Evolutionary conservation across 257 asterid species (phyloP), one percentile per base, ranked within the genome.

Genomic region (Anisodus tanguticus): DNA sequence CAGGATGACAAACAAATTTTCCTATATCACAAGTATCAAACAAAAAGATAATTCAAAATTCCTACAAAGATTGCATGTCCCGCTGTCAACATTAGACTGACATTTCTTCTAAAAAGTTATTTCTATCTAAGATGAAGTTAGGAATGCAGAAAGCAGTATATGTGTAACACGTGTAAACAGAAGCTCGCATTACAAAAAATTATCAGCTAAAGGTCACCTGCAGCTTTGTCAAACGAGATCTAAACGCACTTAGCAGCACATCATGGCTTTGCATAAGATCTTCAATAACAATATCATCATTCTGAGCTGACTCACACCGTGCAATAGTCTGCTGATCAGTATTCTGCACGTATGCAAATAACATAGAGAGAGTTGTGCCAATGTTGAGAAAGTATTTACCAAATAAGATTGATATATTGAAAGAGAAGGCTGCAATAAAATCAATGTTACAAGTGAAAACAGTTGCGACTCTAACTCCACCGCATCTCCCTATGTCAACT

Each of bases 221-320:
- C 87, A 95, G 88, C 94, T 93, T 97, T 80, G 98, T 95, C 85
- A 97, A 91, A 59, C 99, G 93, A 78, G 98, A 93, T 72, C 94
- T 90, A 53, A 90, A 91, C 2, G 97, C 88, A 88, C 97, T 97
- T 87, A 97, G 84, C 13, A 95, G 92, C 82, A 85, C 82, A 84
- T 95, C 98, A 89, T 97, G 99, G 88, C 89, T 87, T 91, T 93
- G 92, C 98, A 92, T 90, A 84, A 95, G 83, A 83, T 64, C 87
- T 86, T 93, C 97, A 84, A 91, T 87, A 83, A 88, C 62, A 81
- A 54, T 80, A 81, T 82, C 80, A 71, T 93, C 97, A 89, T 87
- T 90, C 81, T 84, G 84, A 81, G 70, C 83, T 51, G 92, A 69
- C 76, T 87, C 93, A 86, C 88, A 89, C 86, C 9, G 86, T 71